Evolutionary conservation across 177 flowering plant genomes (phyloP).

Genomic region (Vitis hybrid): DNA sequence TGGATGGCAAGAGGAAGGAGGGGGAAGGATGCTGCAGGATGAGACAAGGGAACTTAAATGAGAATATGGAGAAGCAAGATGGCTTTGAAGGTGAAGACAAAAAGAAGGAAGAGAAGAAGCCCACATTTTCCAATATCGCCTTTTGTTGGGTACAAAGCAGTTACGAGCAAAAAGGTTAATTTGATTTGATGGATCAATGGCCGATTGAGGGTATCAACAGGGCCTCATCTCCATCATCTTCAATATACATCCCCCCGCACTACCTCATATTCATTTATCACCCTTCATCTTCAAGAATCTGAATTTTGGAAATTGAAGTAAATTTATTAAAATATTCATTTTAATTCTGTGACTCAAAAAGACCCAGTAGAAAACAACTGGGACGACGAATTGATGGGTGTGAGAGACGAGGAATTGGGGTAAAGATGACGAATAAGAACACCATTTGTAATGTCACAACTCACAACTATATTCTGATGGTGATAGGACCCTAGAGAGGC

Average conservation of each 20-base stretch:
- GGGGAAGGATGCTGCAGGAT: not conserved
- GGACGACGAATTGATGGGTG: too few species aligned
- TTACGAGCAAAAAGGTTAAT: not conserved
- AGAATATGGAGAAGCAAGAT: too few species aligned
- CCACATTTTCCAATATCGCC: not conserved
- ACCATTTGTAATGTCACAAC: constrained; percentile 2
- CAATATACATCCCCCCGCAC: not conserved
- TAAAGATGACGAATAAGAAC: too few species aligned
- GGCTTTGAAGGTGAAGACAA: constrained; percentile 23
- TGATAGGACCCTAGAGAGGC: constrained; percentile 20
- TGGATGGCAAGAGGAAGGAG: not conserved
- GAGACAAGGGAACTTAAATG: constrained; percentile 19
- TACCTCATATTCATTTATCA: too few species aligned
- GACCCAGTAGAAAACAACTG: too few species aligned
- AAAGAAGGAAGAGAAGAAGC: not conserved
- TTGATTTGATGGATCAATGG: constrained; percentile 24
- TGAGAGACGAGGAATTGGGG: not conserved
- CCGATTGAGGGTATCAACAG: not conserved
- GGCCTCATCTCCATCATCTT: not conserved
- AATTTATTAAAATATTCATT: too few species aligned
- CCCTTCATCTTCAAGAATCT: not conserved
- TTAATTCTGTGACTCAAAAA: too few species aligned
- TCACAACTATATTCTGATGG: constrained; percentile 9
- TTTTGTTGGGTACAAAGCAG: constrained; percentile 17
- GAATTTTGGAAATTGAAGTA: not conserved